Percentiles rank a stretch among this genome's conserved stretches.
Conservation (phyloP, 345 rosid genomes). For the Euphorbia peplus region DNA sequence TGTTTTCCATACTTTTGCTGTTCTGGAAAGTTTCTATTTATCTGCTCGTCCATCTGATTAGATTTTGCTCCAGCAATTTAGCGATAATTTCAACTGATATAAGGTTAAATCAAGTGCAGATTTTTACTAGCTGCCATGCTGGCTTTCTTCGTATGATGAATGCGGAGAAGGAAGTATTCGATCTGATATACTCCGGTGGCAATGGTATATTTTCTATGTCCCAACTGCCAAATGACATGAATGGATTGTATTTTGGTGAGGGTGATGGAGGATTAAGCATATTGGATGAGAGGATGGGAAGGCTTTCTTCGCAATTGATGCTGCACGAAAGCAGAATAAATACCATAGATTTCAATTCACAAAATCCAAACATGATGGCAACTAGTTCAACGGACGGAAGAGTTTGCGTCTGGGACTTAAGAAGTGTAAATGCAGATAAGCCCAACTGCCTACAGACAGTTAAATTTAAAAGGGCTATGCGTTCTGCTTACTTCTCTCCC, state of each 20-base stretch:
- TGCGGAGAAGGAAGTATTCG: slow-evolving; percentile 65
- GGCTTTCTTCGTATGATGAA: slow-evolving; percentile 73
- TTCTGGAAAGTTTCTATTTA: too few relatives aligned
- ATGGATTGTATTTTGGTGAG: slow-evolving; percentile 58
- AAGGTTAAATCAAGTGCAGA: slow-evolving; percentile 36
- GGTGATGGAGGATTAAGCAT: slow-evolving; percentile 49
- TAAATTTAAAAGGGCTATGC: slow-evolving; percentile 52
- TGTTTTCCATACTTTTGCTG: too few relatives aligned
- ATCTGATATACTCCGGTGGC: slow-evolving; percentile 50
- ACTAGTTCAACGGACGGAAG: slow-evolving; percentile 80
- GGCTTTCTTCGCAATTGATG: slow-evolving; percentile 38
- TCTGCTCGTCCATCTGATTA: too few relatives aligned
- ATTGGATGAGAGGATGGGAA: slow-evolving; percentile 68
- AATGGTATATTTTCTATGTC: slow-evolving; percentile 56
- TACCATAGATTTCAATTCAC: slow-evolving; percentile 66
- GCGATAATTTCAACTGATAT: not conserved
- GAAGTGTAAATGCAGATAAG: slow-evolving; percentile 39
- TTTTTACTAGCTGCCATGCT: slow-evolving; percentile 62
- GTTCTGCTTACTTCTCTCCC: slow-evolving; percentile 91
- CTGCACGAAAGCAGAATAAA: slow-evolving; percentile 73
- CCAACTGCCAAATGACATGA: slow-evolving; percentile 46
- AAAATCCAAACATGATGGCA: slow-evolving; percentile 56
- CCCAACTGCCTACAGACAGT: slow-evolving; percentile 39
- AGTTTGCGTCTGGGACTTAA: slow-evolving; percentile 85
- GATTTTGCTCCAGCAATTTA: too few relatives aligned